These are phyloP conservation scores for Larix kaempferi DNA, from an alignment of 75 land plant genomes.

Conservation along the genomic window DNA sequence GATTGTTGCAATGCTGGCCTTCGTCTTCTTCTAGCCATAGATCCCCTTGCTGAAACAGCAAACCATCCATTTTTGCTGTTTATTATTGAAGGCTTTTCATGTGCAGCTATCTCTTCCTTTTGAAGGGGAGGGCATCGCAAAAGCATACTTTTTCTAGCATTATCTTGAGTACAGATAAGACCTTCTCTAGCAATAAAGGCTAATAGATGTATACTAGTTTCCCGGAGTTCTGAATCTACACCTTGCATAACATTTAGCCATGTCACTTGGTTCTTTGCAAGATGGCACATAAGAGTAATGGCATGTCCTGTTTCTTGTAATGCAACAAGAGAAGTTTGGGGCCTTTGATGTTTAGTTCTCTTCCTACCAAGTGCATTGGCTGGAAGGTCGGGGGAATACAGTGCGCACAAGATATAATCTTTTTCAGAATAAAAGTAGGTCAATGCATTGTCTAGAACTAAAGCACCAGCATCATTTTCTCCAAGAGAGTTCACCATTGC, in stretches of 20 bases:
- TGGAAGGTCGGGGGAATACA: constrained; percentile 53
- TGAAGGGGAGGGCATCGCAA: constrained; percentile 51
- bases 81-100: constrained; percentile 45
- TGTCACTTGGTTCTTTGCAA: constrained; percentile 46
- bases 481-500: constrained; percentile 60
- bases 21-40: constrained; percentile 13
- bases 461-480: constrained; percentile 36
- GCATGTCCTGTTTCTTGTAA: constrained; percentile 68
- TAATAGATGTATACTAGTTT: constrained; percentile 72
- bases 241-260: constrained; percentile 57
- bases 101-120: constrained; percentile 64
- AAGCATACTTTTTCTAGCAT: constrained; percentile 15
- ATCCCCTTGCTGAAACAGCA: constrained; percentile 58
- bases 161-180: constrained; percentile 34
- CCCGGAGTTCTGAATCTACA: constrained; percentile 56
- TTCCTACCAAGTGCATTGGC: constrained; percentile 56
- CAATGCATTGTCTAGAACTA: constrained; percentile 53
- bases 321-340: constrained; percentile 40
- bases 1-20: constrained; percentile 4
- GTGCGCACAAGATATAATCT: constrained; percentile 40
- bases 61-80: constrained; percentile 84
- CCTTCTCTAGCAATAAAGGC: constrained; percentile 79
- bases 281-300: constrained; percentile 54
- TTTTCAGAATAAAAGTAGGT: constrained; percentile 59
- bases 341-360: constrained; percentile 41